phyloP scores from a whole-genome alignment of 331 rosid genomes.

The Pyracantha coccinea region DNA sequence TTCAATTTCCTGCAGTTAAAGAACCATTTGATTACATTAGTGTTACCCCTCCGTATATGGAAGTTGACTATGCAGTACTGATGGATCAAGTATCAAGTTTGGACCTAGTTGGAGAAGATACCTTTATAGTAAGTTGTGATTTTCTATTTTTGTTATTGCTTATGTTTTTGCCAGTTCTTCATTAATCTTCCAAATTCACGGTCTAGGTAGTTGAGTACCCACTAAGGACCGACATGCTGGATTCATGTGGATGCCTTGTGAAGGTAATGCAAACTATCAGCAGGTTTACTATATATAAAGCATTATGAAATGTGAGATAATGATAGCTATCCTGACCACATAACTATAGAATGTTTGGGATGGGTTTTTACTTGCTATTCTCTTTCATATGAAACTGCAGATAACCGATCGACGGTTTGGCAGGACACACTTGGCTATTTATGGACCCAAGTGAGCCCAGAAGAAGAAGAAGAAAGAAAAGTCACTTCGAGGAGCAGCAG shows the following conservation, averaged over 20 bases:
- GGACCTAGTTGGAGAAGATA: constrained; percentile 59
- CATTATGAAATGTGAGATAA: background rate
- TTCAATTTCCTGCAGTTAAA: constrained; percentile 39
- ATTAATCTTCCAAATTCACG: background rate
- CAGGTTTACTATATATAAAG: constrained; percentile 2
- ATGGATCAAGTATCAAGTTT: constrained; percentile 79
- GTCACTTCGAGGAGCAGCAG: constrained; percentile 17
- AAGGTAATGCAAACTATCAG: constrained; percentile 51
- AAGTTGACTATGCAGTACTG: constrained; percentile 72
- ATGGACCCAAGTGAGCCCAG: constrained; percentile 93
- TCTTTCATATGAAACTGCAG: constrained; percentile 31
- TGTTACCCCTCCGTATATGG: constrained; percentile 88
- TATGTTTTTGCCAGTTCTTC: constrained; percentile 6
- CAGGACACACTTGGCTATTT: constrained; percentile 78
- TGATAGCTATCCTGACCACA: background rate
- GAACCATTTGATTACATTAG: constrained; percentile 83
- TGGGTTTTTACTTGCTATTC: constrained; percentile 11
- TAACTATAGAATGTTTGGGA: background rate
- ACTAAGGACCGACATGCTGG: constrained; percentile 77
- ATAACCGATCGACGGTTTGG: constrained; percentile 82
- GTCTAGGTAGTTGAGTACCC: constrained; percentile 89
- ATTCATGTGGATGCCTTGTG: constrained; percentile 70
- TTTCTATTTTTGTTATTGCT: constrained; percentile 7
- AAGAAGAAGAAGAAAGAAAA: constrained; percentile 50
- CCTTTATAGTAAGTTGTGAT: constrained; percentile 60